A percentile compares a stretch with the other conserved stretches of the same genome.
These are phyloP conservation scores for Penstemon davidsonii DNA, from an alignment of 257 asterid genomes.

Conservation along the genomic window DNA sequence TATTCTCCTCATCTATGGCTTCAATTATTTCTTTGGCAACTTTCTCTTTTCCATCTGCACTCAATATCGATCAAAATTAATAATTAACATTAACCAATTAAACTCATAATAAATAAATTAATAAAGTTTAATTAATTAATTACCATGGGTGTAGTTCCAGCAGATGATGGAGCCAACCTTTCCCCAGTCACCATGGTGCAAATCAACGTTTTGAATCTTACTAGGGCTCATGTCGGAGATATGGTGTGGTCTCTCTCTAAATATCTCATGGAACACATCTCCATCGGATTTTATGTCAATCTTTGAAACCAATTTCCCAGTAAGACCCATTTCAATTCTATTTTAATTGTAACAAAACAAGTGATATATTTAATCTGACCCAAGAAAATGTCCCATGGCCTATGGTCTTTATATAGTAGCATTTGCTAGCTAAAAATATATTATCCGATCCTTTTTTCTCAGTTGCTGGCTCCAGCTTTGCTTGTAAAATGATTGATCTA, in stretches of 20 bases:
- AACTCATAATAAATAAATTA: too few relatives aligned
- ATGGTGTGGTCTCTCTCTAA: conserved; percentile 39
- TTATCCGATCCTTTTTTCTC: too few relatives aligned
- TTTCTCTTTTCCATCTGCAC: conserved; percentile 38
- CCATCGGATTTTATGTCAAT: conserved; percentile 33
- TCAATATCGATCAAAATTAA: neutral
- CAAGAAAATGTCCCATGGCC: too few relatives aligned
- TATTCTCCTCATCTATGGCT: conserved; percentile 41
- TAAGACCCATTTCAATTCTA: conserved; percentile 8
- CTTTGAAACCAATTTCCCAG: conserved; percentile 33
- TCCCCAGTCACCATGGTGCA: conserved; percentile 42
- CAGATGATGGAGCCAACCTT: conserved; percentile 34
- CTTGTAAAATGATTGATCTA: too few relatives aligned
- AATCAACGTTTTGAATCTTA: conserved; percentile 30
- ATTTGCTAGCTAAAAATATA: too few relatives aligned
- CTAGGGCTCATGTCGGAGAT: conserved; percentile 33
- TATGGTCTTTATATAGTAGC: too few relatives aligned
- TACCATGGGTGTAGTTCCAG: conserved; percentile 38
- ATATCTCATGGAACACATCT: conserved; percentile 41
- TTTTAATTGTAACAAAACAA: too few relatives aligned
- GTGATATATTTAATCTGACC: too few relatives aligned
- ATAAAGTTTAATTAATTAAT: neutral
- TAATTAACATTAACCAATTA: neutral
- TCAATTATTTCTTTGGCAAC: conserved; percentile 45
- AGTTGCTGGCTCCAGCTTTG: too few relatives aligned